Percentiles rank a stretch among this genome's conserved stretches.
phyloP scores from a whole-genome alignment of 495 filamentous ascomycete species.

The Penicillium taxi region DNA sequence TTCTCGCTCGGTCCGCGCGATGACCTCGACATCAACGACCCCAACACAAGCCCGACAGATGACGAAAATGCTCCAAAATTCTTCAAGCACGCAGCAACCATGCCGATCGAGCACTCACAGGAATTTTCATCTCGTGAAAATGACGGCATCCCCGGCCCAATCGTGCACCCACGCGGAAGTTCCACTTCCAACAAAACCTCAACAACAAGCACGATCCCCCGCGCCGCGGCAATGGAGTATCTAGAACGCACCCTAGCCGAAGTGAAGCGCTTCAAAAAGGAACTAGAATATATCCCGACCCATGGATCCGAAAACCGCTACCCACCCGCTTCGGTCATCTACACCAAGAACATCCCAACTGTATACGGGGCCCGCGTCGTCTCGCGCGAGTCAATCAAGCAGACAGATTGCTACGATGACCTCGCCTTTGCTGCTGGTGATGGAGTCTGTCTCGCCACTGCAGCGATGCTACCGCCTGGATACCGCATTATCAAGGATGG shows the following conservation, averaged over 20 bases:
- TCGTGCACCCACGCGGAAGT: constrained; percentile 21
- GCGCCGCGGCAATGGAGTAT: constrained; percentile 54
- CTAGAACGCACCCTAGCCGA: constrained; percentile 68
- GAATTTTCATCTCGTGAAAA: not conserved
- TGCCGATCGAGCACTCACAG: constrained; percentile 9
- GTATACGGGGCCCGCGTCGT: constrained; percentile 69
- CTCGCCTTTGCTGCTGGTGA: constrained; percentile 82
- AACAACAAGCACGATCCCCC: constrained; percentile 43
- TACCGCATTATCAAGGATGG: constrained; percentile 67
- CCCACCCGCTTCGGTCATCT: constrained; percentile 77
- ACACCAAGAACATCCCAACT: constrained; percentile 80
- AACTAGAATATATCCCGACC: constrained; percentile 51
- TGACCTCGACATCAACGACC: constrained; percentile 8
- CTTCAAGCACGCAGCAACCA: no score
- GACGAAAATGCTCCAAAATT: constrained; percentile 1
- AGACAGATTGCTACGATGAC: constrained; percentile 76
- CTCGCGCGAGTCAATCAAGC: constrained; percentile 59
- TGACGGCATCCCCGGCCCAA: constrained; percentile 36
- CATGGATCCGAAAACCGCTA: constrained; percentile 63
- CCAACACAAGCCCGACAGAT: constrained; percentile 13
- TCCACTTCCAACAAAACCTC: constrained; percentile 26
- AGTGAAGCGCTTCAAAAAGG: constrained; percentile 63
- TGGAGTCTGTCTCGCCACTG: constrained; percentile 77
- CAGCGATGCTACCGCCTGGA: constrained; percentile 78
- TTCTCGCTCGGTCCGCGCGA: constrained; percentile 27